phyloP scores from a whole-genome alignment of 768 basidiomycete species.

The Kondoa malvinella region DNA sequence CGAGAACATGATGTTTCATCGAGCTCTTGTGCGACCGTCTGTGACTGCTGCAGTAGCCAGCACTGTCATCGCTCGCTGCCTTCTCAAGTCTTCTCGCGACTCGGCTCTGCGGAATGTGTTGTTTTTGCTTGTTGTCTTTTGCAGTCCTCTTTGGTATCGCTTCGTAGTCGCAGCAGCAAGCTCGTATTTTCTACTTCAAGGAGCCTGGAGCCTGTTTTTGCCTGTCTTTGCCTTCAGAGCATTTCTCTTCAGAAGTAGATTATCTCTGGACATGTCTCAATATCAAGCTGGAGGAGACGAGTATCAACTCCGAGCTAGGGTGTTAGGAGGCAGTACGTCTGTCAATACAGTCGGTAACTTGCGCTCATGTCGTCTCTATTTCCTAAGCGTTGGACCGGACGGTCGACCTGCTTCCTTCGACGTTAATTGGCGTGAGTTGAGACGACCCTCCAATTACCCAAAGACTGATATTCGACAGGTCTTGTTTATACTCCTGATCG shows the following conservation, averaged over 20 bases:
- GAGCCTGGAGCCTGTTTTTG: too few relatives aligned
- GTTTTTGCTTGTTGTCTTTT: too few relatives aligned
- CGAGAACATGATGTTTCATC: too few relatives aligned
- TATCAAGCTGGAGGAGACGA: not conserved
- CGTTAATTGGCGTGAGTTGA: not conserved
- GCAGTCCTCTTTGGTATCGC: too few relatives aligned
- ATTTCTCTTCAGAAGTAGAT: not conserved
- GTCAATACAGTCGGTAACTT: not conserved
- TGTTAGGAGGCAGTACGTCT: not conserved
- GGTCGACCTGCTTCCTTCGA: slow-evolving; percentile 2
- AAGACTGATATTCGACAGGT: not conserved
- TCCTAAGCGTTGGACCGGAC: not conserved
- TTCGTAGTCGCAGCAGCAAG: too few relatives aligned
- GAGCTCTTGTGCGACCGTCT: too few relatives aligned
- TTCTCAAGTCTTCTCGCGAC: too few relatives aligned
- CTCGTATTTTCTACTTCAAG: too few relatives aligned
- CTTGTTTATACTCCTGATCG: not conserved
- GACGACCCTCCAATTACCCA: not conserved
- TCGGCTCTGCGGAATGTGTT: too few relatives aligned
- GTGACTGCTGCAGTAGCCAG: too few relatives aligned
- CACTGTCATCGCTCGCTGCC: too few relatives aligned
- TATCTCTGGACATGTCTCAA: not conserved
- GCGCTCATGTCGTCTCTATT: not conserved
- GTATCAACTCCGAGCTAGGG: not conserved
- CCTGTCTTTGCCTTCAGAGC: too few relatives aligned